These are phyloP conservation scores for Fusarium dimerum DNA, from an alignment of 2,329 filamentous ascomycete genomes.

Conservation along the genomic window DNA sequence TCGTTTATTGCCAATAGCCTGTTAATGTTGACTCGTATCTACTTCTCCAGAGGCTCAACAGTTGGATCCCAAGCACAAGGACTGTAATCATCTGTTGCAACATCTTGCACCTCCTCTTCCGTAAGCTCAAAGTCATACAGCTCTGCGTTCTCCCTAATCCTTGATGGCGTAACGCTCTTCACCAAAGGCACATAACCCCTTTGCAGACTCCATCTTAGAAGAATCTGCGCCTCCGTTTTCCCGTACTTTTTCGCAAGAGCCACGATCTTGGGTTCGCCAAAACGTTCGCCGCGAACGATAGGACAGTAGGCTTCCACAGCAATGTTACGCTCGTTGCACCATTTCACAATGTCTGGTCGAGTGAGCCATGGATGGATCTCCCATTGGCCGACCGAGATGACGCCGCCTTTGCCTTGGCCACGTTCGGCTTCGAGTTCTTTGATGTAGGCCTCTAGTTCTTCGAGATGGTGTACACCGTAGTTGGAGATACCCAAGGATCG, in stretches of 20 bases:
- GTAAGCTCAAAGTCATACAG: slow-evolving; percentile 58
- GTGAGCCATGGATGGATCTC: slow-evolving; percentile 89
- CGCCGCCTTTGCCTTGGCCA: slow-evolving; percentile 64
- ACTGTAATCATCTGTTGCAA: slow-evolving; percentile 54
- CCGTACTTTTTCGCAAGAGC: slow-evolving; percentile 69
- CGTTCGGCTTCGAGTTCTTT: slow-evolving; percentile 62
- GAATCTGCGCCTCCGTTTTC: slow-evolving; percentile 73
- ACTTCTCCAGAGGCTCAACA: slow-evolving; percentile 45
- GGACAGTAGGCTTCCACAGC: slow-evolving; percentile 66
- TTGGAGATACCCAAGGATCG: slow-evolving; percentile 65
- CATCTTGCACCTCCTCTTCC: slow-evolving; percentile 50
- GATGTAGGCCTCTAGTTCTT: slow-evolving; percentile 61
- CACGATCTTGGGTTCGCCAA: slow-evolving; percentile 66
- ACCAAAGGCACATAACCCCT: slow-evolving; percentile 73
- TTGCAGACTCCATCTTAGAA: slow-evolving; percentile 81
- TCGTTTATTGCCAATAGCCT: neutral
- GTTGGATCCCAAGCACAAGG: slow-evolving; percentile 60
- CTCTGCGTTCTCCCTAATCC: slow-evolving; percentile 65
- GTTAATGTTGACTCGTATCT: slow-evolving; percentile 3
- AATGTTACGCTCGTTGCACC: slow-evolving; percentile 67
- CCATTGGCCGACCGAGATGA: slow-evolving; percentile 82
- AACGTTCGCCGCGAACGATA: slow-evolving; percentile 67
- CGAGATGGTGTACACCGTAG: slow-evolving; percentile 63
- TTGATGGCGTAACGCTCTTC: slow-evolving; percentile 69
- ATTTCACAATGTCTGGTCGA: slow-evolving; percentile 75